A percentile compares a stretch with the other conserved stretches of the same genome.
phyloP scores from a whole-genome alignment of 202 grass and related monocot species.

The Eragrostis tef region DNA sequence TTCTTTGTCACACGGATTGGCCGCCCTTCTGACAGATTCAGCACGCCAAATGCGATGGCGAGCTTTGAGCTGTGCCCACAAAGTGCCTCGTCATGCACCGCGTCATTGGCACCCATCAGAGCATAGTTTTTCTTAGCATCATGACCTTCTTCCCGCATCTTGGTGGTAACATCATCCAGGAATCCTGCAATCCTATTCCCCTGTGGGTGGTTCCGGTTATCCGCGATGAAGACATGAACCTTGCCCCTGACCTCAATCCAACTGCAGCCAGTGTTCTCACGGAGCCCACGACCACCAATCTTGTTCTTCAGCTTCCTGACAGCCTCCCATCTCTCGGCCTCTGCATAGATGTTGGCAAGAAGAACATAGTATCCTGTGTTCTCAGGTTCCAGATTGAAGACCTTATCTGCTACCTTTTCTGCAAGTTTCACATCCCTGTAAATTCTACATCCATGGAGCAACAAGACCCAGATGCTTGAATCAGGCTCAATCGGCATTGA shows the following conservation, averaged over 20 bases:
- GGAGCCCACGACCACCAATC: constrained; percentile 54
- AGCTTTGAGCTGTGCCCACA: constrained; percentile 85
- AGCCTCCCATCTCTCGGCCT: constrained; percentile 82
- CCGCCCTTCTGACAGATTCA: constrained; percentile 61
- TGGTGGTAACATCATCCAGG: constrained; percentile 56
- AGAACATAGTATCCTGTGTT: constrained; percentile 81
- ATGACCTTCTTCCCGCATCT: constrained; percentile 64
- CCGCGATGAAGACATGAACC: constrained; percentile 63
- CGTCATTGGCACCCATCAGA: constrained; percentile 62
- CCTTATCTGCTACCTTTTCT: constrained; percentile 70
- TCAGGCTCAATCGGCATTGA: constrained; percentile 78
- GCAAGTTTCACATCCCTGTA: constrained; percentile 83
- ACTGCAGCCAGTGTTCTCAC: constrained; percentile 66
- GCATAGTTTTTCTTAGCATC: constrained; percentile 59
- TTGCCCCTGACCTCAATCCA: constrained; percentile 76
- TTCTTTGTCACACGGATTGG: constrained; percentile 68
- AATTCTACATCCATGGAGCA: constrained; percentile 71
- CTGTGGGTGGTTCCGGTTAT: constrained; percentile 61
- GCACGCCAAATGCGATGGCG: constrained; percentile 66
- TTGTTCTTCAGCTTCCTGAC: constrained; percentile 67
- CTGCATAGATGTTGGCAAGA: constrained; percentile 84
- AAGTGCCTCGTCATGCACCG: constrained; percentile 53
- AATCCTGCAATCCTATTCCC: constrained; percentile 60
- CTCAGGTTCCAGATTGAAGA: constrained; percentile 75
- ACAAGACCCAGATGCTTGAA: constrained; percentile 68